Base-by-base conservation (phyloP, 2,329 filamentous ascomycete genomes). In the Fusarium pininemorale region DNA sequence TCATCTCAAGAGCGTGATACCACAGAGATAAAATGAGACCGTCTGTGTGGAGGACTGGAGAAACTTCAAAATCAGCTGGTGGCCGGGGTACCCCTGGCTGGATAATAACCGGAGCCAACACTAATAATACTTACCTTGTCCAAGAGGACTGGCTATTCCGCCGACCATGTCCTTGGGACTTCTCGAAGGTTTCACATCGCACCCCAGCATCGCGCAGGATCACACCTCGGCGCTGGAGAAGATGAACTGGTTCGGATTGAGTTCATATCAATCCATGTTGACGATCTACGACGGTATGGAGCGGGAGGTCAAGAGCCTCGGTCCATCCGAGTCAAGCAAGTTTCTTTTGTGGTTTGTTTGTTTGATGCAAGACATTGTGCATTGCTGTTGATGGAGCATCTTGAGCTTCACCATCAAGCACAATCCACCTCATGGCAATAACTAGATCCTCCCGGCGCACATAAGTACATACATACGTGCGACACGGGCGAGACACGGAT, bases 121-220 rank as follows among this genome's bases (percentile, higher is more conserved):
- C 66, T 76, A 76, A 70, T 55, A 63, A 63, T 45, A 47, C 45
- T 20, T 50, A 65, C 77, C 77, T 66, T 78, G 77, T 63, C 63
- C 41, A 57, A 26, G 58, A 55, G 64, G 65, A 76, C 65, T 75
- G 68, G 61, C 53, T 68, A 76, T 79, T 79, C 77, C 75, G 73
- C 77, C 72, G 77, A 79, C 77, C 77, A 79, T 79, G 75, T 72
- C 77, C 77, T 75, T 79, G 77, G 77, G 76, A 75, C 75, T 79
- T 79, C 77, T 76, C 72, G 77, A 79, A 79, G 77, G 77, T 78
- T 79, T 79, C 75, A 77, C 66, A 70, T 70, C 60, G 48, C 69
- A 69, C 57, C 66, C 73, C 65, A 75, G 74, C 75, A 77, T 78
- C 72, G 72, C 64, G 77, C 74, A 67, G 78, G 75, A 79, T 77